A percentile compares a stretch with the other conserved stretches of the same genome.
Conservation (phyloP, 116 monocot species). For the Dioscorea cayenensis region DNA sequence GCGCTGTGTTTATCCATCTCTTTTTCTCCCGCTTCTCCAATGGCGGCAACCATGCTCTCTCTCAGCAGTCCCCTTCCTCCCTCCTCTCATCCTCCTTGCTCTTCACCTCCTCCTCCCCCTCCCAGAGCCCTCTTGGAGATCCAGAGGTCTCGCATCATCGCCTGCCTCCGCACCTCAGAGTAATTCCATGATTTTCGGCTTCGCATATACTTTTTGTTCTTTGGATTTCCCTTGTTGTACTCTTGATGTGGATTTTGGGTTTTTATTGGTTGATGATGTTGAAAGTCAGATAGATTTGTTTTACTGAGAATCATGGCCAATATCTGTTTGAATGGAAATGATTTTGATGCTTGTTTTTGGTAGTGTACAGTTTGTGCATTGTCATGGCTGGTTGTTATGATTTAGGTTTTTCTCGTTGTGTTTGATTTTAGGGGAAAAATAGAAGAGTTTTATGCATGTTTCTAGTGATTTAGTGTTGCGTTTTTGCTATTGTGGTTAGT, state of each 20-base stretch:
- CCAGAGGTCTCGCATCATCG: conserved; percentile 50
- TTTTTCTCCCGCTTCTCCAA: not conserved
- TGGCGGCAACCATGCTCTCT: not conserved
- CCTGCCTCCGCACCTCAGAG: conserved; percentile 73
- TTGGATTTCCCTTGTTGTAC: not conserved
- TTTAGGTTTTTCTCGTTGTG: no score
- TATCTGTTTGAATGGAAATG: no score
- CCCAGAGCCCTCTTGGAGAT: conserved; percentile 37
- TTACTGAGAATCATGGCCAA: not conserved
- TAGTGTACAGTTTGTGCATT: no score
- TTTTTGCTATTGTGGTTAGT: no score
- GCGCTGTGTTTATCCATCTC: not conserved
- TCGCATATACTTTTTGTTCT: not conserved
- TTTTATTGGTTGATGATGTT: not conserved
- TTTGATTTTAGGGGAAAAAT: no score
- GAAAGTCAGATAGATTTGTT: not conserved
- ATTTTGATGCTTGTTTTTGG: no score
- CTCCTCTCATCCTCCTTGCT: not conserved
- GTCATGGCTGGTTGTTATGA: no score
- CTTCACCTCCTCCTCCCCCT: not conserved
- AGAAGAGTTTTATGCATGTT: no score
- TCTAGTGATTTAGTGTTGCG: no score
- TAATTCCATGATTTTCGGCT: not conserved
- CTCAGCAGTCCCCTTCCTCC: not conserved
- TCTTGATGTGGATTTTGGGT: not conserved